Percentiles rank a stretch among this genome's conserved stretches.
Evolutionary conservation across 371 early-diverging fungal species (phyloP).

Genomic region (Caulochytrium protostelioides): DNA sequence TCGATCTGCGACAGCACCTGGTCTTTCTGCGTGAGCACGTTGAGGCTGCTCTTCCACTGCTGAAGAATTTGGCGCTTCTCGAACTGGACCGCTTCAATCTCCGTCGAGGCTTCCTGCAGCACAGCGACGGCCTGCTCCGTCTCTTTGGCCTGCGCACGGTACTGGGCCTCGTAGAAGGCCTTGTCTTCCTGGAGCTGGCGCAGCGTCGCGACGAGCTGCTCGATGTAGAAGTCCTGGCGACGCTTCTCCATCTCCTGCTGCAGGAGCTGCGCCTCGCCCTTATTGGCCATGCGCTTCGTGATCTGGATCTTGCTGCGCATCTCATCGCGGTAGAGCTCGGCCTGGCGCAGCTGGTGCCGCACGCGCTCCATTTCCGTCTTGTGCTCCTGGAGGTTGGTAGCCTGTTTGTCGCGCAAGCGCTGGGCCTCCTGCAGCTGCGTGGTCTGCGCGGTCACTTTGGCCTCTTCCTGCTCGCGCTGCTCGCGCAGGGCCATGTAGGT

Average conservation of each 20-base stretch:
- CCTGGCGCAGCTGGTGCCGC: slow-evolving; percentile 21
- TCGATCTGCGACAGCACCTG: slow-evolving; percentile 21
- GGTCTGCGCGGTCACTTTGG: too few species aligned
- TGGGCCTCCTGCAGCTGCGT: too few species aligned
- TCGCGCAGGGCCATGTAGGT: too few species aligned
- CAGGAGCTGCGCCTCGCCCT: slow-evolving; percentile 29
- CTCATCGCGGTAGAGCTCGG: slow-evolving; percentile 30
- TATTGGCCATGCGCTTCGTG: slow-evolving; percentile 26
- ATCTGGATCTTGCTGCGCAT: slow-evolving; percentile 20
- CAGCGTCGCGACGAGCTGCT: slow-evolving; percentile 22
- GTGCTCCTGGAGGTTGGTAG: too few species aligned
- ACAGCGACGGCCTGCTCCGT: slow-evolving; percentile 24
- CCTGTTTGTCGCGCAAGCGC: too few species aligned
- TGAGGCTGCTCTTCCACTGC: slow-evolving; percentile 30
- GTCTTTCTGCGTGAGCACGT: slow-evolving; percentile 23
- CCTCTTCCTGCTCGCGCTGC: too few species aligned
- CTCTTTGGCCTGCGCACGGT: slow-evolving; percentile 23
- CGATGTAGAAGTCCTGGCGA: slow-evolving; percentile 34
- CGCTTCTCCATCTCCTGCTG: slow-evolving; percentile 31
- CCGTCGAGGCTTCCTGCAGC: slow-evolving; percentile 28
- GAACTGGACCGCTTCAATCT: slow-evolving; percentile 36
- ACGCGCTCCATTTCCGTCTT: slow-evolving; percentile 27
- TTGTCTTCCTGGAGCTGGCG: slow-evolving; percentile 23
- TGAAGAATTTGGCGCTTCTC: slow-evolving; percentile 33
- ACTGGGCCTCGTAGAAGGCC: slow-evolving; percentile 24